Base-by-base conservation (phyloP, 2,329 filamentous ascomycete species). In the Elsinoe batatas region DNA sequence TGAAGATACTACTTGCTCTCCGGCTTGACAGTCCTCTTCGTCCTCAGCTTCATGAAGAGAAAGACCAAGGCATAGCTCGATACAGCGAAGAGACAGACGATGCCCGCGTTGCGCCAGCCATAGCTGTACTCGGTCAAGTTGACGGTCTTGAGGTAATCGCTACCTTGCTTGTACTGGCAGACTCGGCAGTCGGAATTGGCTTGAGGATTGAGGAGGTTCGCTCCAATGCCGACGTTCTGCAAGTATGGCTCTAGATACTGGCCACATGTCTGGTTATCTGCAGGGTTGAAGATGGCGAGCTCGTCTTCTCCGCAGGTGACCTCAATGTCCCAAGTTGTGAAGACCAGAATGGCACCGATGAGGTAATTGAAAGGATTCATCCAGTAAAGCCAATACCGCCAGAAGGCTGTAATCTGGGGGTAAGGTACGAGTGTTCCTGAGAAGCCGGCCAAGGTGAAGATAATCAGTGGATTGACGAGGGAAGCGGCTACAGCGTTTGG, bases 401-500 rank as follows among this genome's bases (percentile, higher is more conserved):
- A 88, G 70, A 87, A 87, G 0, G 77, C 74, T 0, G 83, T 83
- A 2, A 88, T 72, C 0, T 75, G 72, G 1, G 63, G 57, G 0
- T 81, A 78, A 0, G 75, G 69, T 56, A 82, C 79, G 26, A 87
- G 67, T 1, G 85, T 82, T 64, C 82, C 72, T 57, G 70, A 65
- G 56, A 72, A 65, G 58, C 69, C 68, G 0, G 75, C 63, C 3
- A 40, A 72, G 61, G 75, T 74, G 1, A 74, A 70, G 30, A 56
- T 32, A 3, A 56, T 26, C 10, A 56, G 71, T 65, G 60, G 70
- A 1, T 58, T 80, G 10, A 86, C 64, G 53, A 78, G 80, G 8
- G 77, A 77, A 7, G 83, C 84, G 0, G 82, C 84, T 62, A 84
- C 78, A 2, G 83, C 81, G 53, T 83, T 76, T 0, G 81, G 81